A percentile compares a stretch with the other conserved stretches of the same genome.
Conservation (phyloP, 1,284 basidiomycete genomes). For the Ceratobasidium sp. region DNA sequence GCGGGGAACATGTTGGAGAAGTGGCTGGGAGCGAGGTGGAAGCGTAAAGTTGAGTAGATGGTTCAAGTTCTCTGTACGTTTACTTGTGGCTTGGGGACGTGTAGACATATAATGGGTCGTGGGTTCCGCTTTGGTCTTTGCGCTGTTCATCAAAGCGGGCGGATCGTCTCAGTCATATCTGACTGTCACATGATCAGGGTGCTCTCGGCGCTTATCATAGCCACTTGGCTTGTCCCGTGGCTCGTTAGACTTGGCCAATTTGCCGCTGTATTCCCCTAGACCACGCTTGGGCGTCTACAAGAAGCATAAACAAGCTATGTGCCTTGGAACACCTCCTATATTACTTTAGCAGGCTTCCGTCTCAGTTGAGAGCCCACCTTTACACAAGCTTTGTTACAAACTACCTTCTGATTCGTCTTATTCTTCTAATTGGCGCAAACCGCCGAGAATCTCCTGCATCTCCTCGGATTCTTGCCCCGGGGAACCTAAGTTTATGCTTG, state of each 20-base stretch:
- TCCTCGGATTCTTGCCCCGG: not conserved
- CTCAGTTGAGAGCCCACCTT: conserved; percentile 41
- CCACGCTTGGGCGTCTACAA: not conserved
- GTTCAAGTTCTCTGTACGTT: conserved; percentile 45
- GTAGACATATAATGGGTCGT: conserved; percentile 38
- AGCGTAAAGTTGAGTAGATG: conserved; percentile 56
- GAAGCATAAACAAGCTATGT: not conserved
- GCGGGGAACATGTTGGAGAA: conserved; percentile 65
- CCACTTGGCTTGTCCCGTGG: conserved; percentile 8
- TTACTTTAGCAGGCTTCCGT: not conserved
- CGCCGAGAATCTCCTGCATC: not conserved
- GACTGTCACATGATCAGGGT: conserved; percentile 20
- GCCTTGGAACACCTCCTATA: conserved; percentile 1
- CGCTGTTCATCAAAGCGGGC: conserved; percentile 18
- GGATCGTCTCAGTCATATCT: conserved; percentile 39
- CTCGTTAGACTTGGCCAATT: not conserved
- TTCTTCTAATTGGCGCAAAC: not conserved
- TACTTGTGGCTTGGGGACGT: conserved; percentile 35
- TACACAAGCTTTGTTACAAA: not conserved
- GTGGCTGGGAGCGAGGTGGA: conserved; percentile 59
- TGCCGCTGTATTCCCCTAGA: not conserved
- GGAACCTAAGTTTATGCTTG: not conserved
- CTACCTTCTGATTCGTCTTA: not conserved
- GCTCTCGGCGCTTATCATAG: conserved; percentile 19
- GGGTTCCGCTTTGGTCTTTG: conserved; percentile 33